A percentile compares a stretch with the other conserved stretches of the same genome.
Evolutionary conservation across 805 yeast species (phyloP).

Genomic region (Vanderwaltozyma tropicalis): DNA sequence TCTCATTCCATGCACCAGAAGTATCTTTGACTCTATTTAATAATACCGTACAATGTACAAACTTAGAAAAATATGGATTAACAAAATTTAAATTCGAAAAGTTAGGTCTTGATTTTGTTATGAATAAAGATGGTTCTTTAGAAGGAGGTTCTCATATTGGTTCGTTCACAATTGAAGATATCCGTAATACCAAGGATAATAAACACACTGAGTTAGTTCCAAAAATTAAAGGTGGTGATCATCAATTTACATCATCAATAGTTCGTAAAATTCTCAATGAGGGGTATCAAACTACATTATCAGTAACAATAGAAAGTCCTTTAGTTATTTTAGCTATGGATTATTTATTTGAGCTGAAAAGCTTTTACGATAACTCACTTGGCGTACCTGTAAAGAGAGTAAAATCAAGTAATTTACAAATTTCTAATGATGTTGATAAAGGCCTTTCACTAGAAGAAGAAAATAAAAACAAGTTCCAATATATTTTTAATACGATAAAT

Average conservation of each 20-base stretch:
- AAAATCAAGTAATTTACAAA: neutral
- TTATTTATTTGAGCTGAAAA: constrained; percentile 65
- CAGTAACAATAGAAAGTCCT: constrained; percentile 70
- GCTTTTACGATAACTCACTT: constrained; percentile 36
- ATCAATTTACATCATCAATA: constrained; percentile 59
- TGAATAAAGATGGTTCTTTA: constrained; percentile 46
- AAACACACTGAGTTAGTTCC: constrained; percentile 78
- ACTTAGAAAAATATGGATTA: constrained; percentile 34
- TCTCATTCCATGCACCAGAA: constrained; percentile 50
- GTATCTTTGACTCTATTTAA: constrained; percentile 53
- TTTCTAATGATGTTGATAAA: neutral
- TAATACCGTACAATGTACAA: constrained; percentile 32
- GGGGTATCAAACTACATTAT: constrained; percentile 37
- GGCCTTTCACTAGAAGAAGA: neutral
- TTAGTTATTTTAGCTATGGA: constrained; percentile 75
- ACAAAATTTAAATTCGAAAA: constrained; percentile 54
- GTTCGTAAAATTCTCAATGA: constrained; percentile 33
- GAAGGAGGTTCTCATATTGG: constrained; percentile 52
- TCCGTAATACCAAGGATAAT: constrained; percentile 50
- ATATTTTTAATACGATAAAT: constrained; percentile 59
- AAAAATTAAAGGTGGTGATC: constrained; percentile 43
- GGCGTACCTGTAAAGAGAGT: constrained; percentile 5
- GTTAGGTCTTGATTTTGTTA: constrained; percentile 39
- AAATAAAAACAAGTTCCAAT: constrained; percentile 30
- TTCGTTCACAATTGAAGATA: constrained; percentile 71